Base-by-base conservation (phyloP, 345 rosid species). In the Lenwebbia sp. region DNA sequence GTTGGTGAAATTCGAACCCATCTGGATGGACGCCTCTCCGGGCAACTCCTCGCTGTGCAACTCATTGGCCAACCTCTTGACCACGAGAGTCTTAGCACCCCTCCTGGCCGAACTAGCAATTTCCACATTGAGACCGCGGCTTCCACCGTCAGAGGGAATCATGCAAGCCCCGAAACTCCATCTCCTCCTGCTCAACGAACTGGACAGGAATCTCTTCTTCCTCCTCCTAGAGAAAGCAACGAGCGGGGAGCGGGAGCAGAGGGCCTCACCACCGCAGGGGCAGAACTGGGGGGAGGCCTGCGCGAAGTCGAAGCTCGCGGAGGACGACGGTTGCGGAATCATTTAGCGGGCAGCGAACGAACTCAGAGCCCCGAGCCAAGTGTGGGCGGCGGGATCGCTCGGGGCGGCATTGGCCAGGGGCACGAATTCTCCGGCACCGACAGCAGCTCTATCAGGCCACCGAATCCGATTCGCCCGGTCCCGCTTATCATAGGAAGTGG, bases 1-100 rank as follows among this genome's bases (percentile, higher is more conserved):
- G 62, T 62, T 89, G 49, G 95, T 90, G 85, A 96, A 96, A 90
- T 89, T 92, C 47, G 92, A 90, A 22, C 92, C 93, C 87, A 89
- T 62, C 12, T 85, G 92, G 82, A 92, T 53, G 11, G 92, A 58
- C 14, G 93, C 91, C 50, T 90, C 90, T 74, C 86, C 91, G 2
- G 92, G 52, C 51, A 89, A 74, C 83, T 90, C 91, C 44, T 86
- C 89, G 6, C 85, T 83, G 28, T 86, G 93, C 89, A 94, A 86
- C 87, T 94, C 96, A 88, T 89, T 87, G 26, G 93, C 90, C 84
- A 94, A 85, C 11, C 89, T 91, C 84, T 92, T 88, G 13, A 89
- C 87, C 23, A 90, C 90, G 22, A 94, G 88, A 8, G 81, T 90
- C 75, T 85, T 93, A 0, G 94, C 84, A 3, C 86, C 89, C 75